Base-by-base conservation (phyloP, 768 basidiomycete species). In the Hortiboletus campestris region DNA sequence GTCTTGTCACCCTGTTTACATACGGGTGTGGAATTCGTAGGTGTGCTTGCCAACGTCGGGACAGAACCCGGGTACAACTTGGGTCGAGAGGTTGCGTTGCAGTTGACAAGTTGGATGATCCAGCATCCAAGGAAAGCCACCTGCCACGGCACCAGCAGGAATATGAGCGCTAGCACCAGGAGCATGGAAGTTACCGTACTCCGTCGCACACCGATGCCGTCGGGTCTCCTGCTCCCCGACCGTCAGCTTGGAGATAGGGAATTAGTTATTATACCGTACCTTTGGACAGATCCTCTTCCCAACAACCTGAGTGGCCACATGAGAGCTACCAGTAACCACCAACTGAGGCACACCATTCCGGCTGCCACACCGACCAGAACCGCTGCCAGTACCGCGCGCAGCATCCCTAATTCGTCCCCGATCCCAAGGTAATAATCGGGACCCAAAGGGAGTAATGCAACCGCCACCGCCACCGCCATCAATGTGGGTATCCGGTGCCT, bases 131-230 rank as follows among this genome's bases (percentile, higher is more conserved):
- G 78, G 71, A 89, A 94, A 6, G 89, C 93, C 11, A 95, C 89
- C 71, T 97, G 94, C 84, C 91, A 93, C 0, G 94, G 94, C n/a
- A 95, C 76, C 49, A 94, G 73, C 38, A 90, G 59, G 55, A 87
- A 80, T 38, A 94, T 85, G n/a, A 86, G 72, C 16, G 80, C 59
- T 48, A 86, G 78, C 34, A 94, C 79, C 19, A 87, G 46, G 8
- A 67, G 59, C 68, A 92, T 80, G 7, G 88, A 88, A 7, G 84
- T 40, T 25, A 86, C 29, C 4, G 81, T 82, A 63, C 76, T 76
- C 56, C 77, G 74, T 32, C 74, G 76, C 45, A 80, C 70, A 25
- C 76, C 70, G 6, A 61, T 47, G 25, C 71, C 72, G 57, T 78
- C 76, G 22, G 65, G 67, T 34, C 50, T 56, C 47, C 64, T 72